Evolutionary conservation across 108 stramenopile genomes (phyloP).

Genomic region (Skeletonema potamos): DNA sequence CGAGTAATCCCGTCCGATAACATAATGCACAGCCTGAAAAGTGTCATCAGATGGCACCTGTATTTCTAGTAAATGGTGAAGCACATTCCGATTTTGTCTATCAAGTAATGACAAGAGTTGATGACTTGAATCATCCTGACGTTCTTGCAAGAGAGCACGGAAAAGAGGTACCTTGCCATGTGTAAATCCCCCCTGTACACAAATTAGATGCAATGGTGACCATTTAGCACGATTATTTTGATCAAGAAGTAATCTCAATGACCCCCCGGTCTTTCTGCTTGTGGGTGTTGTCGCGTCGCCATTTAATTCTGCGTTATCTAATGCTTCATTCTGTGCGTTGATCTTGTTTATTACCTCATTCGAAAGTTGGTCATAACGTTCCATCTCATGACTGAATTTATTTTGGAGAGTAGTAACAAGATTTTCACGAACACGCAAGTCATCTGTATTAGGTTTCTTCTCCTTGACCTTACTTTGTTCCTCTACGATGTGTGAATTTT

Average conservation of each 20-base stretch:
- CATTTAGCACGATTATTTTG: constrained; percentile 26
- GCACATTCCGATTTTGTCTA: constrained; percentile 31
- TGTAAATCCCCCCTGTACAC: constrained; percentile 29
- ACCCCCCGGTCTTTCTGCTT: constrained; percentile 14
- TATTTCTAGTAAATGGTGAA: constrained; percentile 30
- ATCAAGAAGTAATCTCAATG: constrained; percentile 33
- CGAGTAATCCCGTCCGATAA: constrained; percentile 3
- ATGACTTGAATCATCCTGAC: background rate
- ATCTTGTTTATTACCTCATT: background rate
- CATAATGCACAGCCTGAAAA: constrained; percentile 16
- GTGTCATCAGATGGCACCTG: constrained; percentile 11
- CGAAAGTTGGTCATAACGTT: too few relatives aligned
- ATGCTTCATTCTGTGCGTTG: background rate
- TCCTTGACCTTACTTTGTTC: background rate
- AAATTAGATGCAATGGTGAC: constrained; percentile 41
- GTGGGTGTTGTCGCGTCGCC: background rate
- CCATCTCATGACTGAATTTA: background rate
- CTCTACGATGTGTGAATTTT: background rate
- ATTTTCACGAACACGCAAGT: background rate
- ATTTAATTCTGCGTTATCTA: background rate
- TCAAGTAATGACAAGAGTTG: constrained; percentile 26
- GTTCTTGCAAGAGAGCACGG: constrained; percentile 20
- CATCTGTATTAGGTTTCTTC: background rate
- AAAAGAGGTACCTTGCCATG: constrained; percentile 12
- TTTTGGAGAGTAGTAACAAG: background rate